A percentile compares a stretch with the other conserved stretches of the same genome.
Conservation (phyloP, 495 filamentous ascomycete species). For the Filosporella fistucella region DNA sequence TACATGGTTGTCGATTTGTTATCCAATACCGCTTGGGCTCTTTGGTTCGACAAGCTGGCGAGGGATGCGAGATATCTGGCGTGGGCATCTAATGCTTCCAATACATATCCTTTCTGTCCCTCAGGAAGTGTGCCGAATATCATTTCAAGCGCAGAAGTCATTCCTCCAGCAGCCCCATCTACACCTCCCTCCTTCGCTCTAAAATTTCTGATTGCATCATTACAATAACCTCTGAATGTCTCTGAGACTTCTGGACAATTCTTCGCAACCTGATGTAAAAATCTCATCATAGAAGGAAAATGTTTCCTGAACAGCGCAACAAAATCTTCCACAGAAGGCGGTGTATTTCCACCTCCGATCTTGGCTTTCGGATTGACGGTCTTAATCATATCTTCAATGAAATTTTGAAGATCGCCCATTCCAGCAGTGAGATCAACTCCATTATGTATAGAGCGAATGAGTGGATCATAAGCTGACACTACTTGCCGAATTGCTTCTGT, state of each 20-base stretch:
- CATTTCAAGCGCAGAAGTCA: constrained; percentile 37
- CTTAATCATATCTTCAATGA: constrained; percentile 57
- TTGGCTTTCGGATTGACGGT: constrained; percentile 20
- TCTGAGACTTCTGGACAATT: constrained; percentile 53
- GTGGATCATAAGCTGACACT: constrained; percentile 57
- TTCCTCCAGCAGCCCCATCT: constrained; percentile 32
- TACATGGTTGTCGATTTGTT: constrained; percentile 21
- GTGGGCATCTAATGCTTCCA: constrained; percentile 44
- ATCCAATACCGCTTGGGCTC: constrained; percentile 11
- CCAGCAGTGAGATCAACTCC: constrained; percentile 58
- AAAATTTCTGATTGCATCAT: constrained; percentile 36
- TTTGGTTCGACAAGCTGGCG: constrained; percentile 34
- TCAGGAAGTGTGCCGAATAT: constrained; percentile 41
- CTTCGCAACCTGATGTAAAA: constrained; percentile 56
- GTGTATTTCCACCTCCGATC: constrained; percentile 1
- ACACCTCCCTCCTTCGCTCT: constrained; percentile 8
- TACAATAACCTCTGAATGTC: constrained; percentile 43
- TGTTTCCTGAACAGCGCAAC: constrained; percentile 51
- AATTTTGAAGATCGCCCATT: constrained; percentile 49
- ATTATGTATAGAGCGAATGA: constrained; percentile 59
- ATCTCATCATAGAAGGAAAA: constrained; percentile 48
- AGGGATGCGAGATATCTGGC: constrained; percentile 46
- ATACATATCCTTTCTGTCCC: constrained; percentile 28
- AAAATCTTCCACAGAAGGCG: constrained; percentile 58
- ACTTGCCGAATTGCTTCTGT: constrained; percentile 51